Evolutionary conservation across 1,284 basidiomycete genomes (phyloP).

Genomic region (Cutaneotrichosporon cavernicola): DNA sequence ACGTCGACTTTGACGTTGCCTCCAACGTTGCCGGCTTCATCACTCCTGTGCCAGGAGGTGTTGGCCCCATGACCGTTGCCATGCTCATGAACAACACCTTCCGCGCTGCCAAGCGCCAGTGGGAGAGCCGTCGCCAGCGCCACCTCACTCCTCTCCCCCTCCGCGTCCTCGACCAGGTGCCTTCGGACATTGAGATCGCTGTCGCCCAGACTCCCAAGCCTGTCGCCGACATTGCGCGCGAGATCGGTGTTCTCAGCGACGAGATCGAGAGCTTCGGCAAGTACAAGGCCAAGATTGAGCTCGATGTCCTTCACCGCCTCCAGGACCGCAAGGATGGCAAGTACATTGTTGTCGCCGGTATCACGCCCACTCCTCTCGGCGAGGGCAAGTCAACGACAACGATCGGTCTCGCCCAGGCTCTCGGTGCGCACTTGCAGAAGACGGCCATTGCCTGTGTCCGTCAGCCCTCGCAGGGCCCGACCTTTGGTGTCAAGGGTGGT

Average conservation of each 20-base stretch:
- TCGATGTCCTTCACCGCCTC: slow-evolving; percentile 82
- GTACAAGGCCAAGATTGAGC: slow-evolving; percentile 96
- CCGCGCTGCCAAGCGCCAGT: slow-evolving; percentile 76
- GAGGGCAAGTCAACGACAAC: slow-evolving; percentile 99
- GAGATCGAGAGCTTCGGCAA: slow-evolving; percentile 94
- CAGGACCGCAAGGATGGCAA: slow-evolving; percentile 87
- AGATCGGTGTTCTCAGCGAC: slow-evolving; percentile 81
- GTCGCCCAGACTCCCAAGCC: slow-evolving; percentile 92
- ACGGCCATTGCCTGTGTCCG: slow-evolving; percentile 97
- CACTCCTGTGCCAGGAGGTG: slow-evolving; percentile 97
- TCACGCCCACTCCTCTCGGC: slow-evolving; percentile 95
- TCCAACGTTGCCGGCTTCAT: slow-evolving; percentile 78
- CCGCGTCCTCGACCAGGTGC: slow-evolving; percentile 77
- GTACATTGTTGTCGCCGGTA: slow-evolving; percentile 95
- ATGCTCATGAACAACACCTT: slow-evolving; percentile 97
- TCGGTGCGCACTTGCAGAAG: slow-evolving; percentile 90
- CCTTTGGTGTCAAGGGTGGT: slow-evolving; percentile 99
- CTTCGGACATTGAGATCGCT: slow-evolving; percentile 92
- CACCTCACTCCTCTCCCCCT: slow-evolving; percentile 75
- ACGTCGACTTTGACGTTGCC: slow-evolving; percentile 84
- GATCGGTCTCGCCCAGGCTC: slow-evolving; percentile 92
- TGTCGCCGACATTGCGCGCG: slow-evolving; percentile 75
- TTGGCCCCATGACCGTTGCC: slow-evolving; percentile 99
- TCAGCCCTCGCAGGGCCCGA: slow-evolving; percentile 97
- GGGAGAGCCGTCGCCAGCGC: slow-evolving; percentile 65